Conservation (phyloP, 345 rosid species). For the Aquilaria malaccensis region DNA sequence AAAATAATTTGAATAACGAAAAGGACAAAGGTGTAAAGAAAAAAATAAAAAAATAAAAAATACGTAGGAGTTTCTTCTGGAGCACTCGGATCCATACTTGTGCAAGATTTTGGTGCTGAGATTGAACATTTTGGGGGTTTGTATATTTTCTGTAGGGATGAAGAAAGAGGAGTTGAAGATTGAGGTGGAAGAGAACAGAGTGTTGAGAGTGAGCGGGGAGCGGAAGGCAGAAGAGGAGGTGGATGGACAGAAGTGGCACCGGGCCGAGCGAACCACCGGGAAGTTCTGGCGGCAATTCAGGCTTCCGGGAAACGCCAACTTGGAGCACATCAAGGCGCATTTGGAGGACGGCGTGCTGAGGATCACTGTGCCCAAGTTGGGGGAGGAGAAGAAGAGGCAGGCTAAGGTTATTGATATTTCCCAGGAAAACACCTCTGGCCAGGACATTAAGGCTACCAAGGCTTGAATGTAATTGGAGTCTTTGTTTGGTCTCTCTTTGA, state of each 20-base stretch:
- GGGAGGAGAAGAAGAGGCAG: constrained; percentile 25
- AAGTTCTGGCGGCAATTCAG: constrained; percentile 36
- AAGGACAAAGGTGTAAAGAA: too few relatives aligned
- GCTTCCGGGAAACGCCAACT: constrained; percentile 26
- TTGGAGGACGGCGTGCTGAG: constrained; percentile 27
- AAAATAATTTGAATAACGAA: too few relatives aligned
- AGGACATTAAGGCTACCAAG: constrained; percentile 28
- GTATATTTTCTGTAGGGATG: constrained; percentile 13
- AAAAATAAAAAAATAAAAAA: too few relatives aligned
- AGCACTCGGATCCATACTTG: too few relatives aligned
- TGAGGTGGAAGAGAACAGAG: constrained; percentile 30
- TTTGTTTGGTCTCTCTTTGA: too few relatives aligned
- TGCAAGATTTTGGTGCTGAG: too few relatives aligned
- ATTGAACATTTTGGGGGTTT: too few relatives aligned
- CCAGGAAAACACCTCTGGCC: constrained; percentile 19
- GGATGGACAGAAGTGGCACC: constrained; percentile 34
- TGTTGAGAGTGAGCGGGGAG: constrained; percentile 30
- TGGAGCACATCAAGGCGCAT: constrained; percentile 25
- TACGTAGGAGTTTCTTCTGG: too few relatives aligned
- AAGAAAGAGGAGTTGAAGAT: constrained; percentile 35
- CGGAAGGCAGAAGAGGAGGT: constrained; percentile 19
- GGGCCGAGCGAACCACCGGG: constrained; percentile 28
- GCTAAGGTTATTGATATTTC: constrained; percentile 31
- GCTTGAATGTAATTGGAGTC: constrained; percentile 8
- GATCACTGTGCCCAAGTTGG: constrained; percentile 24